These are phyloP conservation scores for Fragilaria radians DNA, from an alignment of 108 stramenopile species.

Conservation along the genomic window DNA sequence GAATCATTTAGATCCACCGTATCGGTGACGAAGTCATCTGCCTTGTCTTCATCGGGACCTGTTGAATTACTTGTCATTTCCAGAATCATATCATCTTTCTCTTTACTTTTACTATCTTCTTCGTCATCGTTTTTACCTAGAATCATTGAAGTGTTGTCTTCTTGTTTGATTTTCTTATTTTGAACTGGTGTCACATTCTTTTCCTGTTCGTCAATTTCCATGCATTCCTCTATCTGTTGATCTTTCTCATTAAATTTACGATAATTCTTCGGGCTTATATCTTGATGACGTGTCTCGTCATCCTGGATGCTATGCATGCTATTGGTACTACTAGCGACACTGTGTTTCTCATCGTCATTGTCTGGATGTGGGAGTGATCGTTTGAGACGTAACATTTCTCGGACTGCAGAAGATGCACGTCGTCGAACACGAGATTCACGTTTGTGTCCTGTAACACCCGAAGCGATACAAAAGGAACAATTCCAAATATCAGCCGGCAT, in stretches of 20 bases:
- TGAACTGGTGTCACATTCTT: not conserved
- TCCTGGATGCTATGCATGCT: not conserved
- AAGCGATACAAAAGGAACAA: conserved; percentile 65
- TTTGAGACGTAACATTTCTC: conserved; percentile 60
- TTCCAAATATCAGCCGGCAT: conserved; percentile 62
- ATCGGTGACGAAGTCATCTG: not conserved
- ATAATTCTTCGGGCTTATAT: not conserved
- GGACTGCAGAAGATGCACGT: conserved; percentile 50
- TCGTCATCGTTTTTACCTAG: not conserved
- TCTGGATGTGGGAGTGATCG: conserved; percentile 13
- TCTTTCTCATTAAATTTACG: not conserved
- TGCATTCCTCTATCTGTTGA: not conserved
- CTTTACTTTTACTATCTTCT: not conserved
- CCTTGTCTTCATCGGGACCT: not conserved
- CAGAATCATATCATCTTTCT: not conserved
- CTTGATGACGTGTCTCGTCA: not conserved
- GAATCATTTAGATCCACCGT: not conserved
- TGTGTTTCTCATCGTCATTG: conserved; percentile 10
- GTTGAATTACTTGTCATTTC: not conserved
- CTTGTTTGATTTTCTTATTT: not conserved
- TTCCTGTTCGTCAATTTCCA: not conserved
- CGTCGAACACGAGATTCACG: conserved; percentile 52
- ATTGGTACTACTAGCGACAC: conserved; percentile 6
- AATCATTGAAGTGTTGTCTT: not conserved
- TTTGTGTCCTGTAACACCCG: conserved; percentile 46